Percentiles rank a stretch among this genome's conserved stretches.
Conservation (phyloP, 2,329 filamentous ascomycete species). For the Fusarium brevicatenulatum region DNA sequence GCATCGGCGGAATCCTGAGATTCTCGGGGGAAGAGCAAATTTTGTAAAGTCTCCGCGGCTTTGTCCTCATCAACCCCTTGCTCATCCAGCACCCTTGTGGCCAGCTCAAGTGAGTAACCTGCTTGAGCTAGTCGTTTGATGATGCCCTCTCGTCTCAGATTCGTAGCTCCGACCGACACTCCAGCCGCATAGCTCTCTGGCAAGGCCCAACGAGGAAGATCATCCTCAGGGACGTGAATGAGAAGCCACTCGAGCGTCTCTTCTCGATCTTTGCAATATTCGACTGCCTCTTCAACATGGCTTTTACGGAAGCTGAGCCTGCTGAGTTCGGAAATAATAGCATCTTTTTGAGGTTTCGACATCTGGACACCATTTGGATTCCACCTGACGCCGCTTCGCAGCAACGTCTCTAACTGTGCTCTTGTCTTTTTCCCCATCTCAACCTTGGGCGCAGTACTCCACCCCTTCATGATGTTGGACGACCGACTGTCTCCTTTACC, state of each 20-base stretch:
- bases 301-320: conserved; percentile 88
- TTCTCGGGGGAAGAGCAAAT: conserved; percentile 48
- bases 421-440: conserved; percentile 90
- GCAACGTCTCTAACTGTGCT: conserved; percentile 79
- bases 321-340: conserved; percentile 77
- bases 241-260: conserved; percentile 96
- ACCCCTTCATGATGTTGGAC: conserved; percentile 72
- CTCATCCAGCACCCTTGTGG: conserved; percentile 78
- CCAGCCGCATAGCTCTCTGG: conserved; percentile 93
- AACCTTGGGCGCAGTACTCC: conserved; percentile 87
- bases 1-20: conserved; percentile 38
- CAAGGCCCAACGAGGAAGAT: conserved; percentile 90
- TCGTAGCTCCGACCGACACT: conserved; percentile 83
- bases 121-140: conserved; percentile 83
- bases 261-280: conserved; percentile 88
- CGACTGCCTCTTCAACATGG: conserved; percentile 88
- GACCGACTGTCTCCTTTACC: conserved; percentile 46
- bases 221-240: conserved; percentile 96
- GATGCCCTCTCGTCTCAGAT: conserved; percentile 82
- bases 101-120: conserved; percentile 88
- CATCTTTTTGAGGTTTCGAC: conserved; percentile 62
- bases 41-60: conserved; percentile 83
- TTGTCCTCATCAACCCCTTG: conserved; percentile 76
- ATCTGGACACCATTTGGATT: conserved; percentile 82
- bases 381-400: conserved; percentile 85